These are phyloP conservation scores for Fusarium musae DNA, from an alignment of 2,329 filamentous ascomycete species.

Conservation along the genomic window DNA sequence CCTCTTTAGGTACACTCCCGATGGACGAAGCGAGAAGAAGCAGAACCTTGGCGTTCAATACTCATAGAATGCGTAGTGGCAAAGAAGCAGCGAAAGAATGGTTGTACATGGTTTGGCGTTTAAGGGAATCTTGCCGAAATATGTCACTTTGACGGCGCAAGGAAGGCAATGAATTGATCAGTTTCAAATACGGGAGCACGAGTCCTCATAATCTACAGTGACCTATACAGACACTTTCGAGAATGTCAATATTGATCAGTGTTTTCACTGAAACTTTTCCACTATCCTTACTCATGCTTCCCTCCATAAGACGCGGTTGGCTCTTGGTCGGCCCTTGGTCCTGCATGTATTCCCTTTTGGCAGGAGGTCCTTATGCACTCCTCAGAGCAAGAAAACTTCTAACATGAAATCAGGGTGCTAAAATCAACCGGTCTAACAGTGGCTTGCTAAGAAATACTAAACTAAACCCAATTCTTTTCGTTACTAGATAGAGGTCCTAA, in stretches of 20 bases:
- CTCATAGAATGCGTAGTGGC: conserved; percentile 37
- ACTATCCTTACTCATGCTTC: neutral
- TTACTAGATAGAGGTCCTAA: neutral
- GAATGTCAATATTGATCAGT: neutral
- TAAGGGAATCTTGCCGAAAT: conserved; percentile 44
- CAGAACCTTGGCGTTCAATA: conserved; percentile 51
- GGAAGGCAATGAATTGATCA: conserved; percentile 40
- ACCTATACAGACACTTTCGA: conserved; percentile 12
- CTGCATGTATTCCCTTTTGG: neutral
- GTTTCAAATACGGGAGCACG: conserved; percentile 19
- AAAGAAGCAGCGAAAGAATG: conserved; percentile 22
- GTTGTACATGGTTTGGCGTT: conserved; percentile 50
- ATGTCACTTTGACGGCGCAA: conserved; percentile 45
- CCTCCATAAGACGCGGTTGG: neutral
- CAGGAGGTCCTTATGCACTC: neutral
- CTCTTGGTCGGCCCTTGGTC: neutral
- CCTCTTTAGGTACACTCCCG: conserved; percentile 65
- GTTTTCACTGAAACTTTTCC: neutral
- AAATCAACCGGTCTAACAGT: neutral
- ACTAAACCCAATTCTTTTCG: neutral
- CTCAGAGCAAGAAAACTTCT: neutral
- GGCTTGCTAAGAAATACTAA: neutral
- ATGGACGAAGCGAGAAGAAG: conserved; percentile 73
- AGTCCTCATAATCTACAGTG: conserved; percentile 24
- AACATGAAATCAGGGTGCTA: neutral